Percentiles rank a stretch among this genome's conserved stretches.
Evolutionary conservation across 345 rosid species (phyloP).

Genomic region (sweet orange (Citrus sinensis)): DNA sequence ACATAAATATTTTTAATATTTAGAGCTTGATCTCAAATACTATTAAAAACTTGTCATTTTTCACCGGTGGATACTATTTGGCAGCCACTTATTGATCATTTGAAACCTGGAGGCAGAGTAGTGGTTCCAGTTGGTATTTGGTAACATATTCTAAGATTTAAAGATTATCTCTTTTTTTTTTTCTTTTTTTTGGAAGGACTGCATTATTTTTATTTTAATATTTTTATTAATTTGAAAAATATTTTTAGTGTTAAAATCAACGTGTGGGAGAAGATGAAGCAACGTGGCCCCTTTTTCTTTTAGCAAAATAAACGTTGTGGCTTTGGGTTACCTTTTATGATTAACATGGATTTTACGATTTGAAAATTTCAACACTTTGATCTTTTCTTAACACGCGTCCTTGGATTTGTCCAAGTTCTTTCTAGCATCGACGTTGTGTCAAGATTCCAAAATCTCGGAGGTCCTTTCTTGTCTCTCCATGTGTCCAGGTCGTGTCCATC

Average conservation of each 20-base stretch:
- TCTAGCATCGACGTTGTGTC: background rate
- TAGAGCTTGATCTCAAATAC: too few relatives aligned
- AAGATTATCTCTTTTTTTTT: too few relatives aligned
- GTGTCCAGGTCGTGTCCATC: constrained; percentile 8
- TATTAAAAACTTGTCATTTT: too few relatives aligned
- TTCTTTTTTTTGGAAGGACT: too few relatives aligned
- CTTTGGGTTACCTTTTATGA: background rate
- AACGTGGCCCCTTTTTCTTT: constrained; percentile 16
- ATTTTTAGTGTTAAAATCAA: background rate
- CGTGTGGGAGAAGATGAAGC: background rate
- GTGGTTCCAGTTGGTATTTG: too few relatives aligned
- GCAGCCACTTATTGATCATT: too few relatives aligned
- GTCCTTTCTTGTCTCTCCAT: background rate
- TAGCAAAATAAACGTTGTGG: background rate
- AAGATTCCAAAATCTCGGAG: background rate
- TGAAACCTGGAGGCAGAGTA: too few relatives aligned
- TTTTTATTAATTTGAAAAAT: too few relatives aligned
- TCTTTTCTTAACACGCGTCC: constrained; percentile 9
- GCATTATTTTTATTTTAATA: too few relatives aligned
- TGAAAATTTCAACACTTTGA: background rate
- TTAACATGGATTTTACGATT: background rate
- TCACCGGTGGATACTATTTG: too few relatives aligned
- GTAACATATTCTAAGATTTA: too few relatives aligned
- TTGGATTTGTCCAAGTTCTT: background rate
- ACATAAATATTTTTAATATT: too few relatives aligned